Percentiles rank a stretch among this genome's conserved stretches.
These are phyloP conservation scores for Xylariaceae sp. DNA, from an alignment of 2,329 filamentous ascomycete genomes.

Conservation along the genomic window DNA sequence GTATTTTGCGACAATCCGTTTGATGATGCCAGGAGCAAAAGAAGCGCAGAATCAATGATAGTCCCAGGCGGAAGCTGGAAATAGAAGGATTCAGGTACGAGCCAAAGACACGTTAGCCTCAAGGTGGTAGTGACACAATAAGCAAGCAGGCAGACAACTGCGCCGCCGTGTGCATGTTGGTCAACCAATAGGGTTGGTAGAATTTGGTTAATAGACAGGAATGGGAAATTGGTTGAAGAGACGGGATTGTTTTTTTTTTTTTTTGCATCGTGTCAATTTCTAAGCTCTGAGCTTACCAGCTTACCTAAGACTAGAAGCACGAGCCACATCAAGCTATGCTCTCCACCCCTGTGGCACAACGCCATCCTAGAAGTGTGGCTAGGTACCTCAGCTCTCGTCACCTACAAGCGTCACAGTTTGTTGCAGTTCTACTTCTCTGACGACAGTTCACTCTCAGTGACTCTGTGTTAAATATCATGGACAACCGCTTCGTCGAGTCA, in stretches of 20 bases:
- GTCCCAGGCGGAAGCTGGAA: background rate
- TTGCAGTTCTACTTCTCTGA: too few species aligned
- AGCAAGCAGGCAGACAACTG: conserved; percentile 29
- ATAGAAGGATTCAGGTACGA: conserved; percentile 4
- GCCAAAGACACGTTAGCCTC: conserved; percentile 20
- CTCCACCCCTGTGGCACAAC: background rate
- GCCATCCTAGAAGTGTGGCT: too few species aligned
- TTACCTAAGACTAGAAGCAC: conserved; percentile 1
- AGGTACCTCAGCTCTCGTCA: too few species aligned
- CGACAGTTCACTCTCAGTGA: too few species aligned
- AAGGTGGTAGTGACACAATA: conserved; percentile 28
- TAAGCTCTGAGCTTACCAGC: conserved; percentile 7
- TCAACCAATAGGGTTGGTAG: conserved; percentile 26
- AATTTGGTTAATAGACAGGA: conserved; percentile 10
- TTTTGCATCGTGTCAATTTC: conserved; percentile 28
- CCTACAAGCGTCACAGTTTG: too few species aligned
- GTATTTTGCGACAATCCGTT: background rate
- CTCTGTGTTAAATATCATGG: too few species aligned
- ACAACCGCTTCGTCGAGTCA: too few species aligned
- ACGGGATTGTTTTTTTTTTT: conserved; percentile 19
- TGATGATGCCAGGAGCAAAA: conserved; percentile 1
- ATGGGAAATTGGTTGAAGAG: conserved; percentile 16
- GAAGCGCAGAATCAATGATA: background rate
- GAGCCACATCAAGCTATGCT: background rate
- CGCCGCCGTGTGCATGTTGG: conserved; percentile 34